A percentile compares a stretch with the other conserved stretches of the same genome.
These are phyloP conservation scores for Suillus clintonianus DNA, from an alignment of 768 basidiomycete genomes.

Conservation along the genomic window DNA sequence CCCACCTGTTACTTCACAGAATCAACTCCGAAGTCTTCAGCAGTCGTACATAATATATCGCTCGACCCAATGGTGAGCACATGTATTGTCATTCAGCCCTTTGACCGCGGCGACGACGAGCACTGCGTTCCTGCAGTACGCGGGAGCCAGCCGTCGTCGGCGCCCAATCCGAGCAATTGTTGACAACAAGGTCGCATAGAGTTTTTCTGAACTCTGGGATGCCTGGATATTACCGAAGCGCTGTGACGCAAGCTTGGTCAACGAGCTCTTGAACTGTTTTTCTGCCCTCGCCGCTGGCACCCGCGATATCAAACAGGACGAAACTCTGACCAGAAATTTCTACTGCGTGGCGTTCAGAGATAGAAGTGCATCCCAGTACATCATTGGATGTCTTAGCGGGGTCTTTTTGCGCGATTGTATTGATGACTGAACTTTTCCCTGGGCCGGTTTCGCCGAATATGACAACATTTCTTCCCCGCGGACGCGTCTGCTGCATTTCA, in stretches of 20 bases:
- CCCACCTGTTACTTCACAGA: neutral
- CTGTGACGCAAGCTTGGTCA: slow-evolving; percentile 46
- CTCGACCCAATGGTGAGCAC: slow-evolving; percentile 6
- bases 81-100: slow-evolving; percentile 10
- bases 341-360: neutral
- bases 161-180: slow-evolving; percentile 8
- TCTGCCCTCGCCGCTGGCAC: slow-evolving; percentile 19
- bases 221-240: slow-evolving; percentile 17
- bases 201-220: slow-evolving; percentile 16
- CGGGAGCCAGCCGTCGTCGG: neutral
- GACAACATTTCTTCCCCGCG: slow-evolving; percentile 13
- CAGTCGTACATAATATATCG: neutral
- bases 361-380: slow-evolving; percentile 17
- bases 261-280: slow-evolving; percentile 18
- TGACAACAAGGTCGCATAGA: slow-evolving; percentile 26
- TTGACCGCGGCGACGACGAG: slow-evolving; percentile 16
- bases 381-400: slow-evolving; percentile 11
- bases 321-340: slow-evolving; percentile 1
- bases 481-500: neutral
- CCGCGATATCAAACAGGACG: slow-evolving; percentile 38
- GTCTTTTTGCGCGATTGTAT: slow-evolving; percentile 17
- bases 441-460: slow-evolving; percentile 26
- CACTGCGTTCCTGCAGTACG: slow-evolving; percentile 12
- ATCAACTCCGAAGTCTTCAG: neutral
- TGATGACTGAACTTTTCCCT: slow-evolving; percentile 30